A percentile compares a stretch with the other conserved stretches of the same genome.
These are phyloP conservation scores for Mentha longifolia DNA, from an alignment of 257 asterid species.

Conservation along the genomic window DNA sequence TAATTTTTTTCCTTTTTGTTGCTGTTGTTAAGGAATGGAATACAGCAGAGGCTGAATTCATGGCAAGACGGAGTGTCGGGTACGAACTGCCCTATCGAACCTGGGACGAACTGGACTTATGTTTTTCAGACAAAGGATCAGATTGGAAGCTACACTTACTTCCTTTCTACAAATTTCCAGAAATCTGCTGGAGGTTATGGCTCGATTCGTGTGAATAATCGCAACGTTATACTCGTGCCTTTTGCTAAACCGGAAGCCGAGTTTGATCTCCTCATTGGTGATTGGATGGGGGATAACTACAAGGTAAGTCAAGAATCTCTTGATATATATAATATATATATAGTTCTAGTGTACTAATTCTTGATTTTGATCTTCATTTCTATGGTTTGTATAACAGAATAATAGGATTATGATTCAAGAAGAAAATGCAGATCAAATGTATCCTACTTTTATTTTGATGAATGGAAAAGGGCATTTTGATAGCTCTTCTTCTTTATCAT, in stretches of 20 bases:
- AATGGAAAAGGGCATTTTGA: constrained; percentile 46
- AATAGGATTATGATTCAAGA: constrained; percentile 28
- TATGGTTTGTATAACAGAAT: constrained; percentile 29
- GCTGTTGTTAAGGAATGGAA: constrained; percentile 55
- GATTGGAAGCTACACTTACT: constrained; percentile 62
- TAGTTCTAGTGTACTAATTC: not conserved
- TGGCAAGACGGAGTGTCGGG: constrained; percentile 86
- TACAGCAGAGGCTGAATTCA: constrained; percentile 72
- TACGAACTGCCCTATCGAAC: constrained; percentile 65
- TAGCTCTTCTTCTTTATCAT: constrained; percentile 14
- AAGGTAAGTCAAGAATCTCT: constrained; percentile 31
- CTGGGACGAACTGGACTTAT: constrained; percentile 68
- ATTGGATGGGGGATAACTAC: constrained; percentile 46
- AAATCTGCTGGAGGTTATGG: constrained; percentile 77
- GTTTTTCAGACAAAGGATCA: constrained; percentile 63
- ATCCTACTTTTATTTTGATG: constrained; percentile 42
- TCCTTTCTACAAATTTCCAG: constrained; percentile 58
- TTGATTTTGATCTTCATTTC: not conserved
- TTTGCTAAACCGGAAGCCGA: constrained; percentile 63
- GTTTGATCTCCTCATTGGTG: constrained; percentile 68
- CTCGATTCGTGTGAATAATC: constrained; percentile 64
- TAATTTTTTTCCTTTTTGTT: not conserved
- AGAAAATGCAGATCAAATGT: not conserved
- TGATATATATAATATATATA: not conserved
- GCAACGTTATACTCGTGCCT: constrained; percentile 51